A percentile compares a stretch with the other conserved stretches of the same genome.
phyloP scores from a whole-genome alignment of 169 alveolate genomes.

The Plasmodium inui region DNA sequence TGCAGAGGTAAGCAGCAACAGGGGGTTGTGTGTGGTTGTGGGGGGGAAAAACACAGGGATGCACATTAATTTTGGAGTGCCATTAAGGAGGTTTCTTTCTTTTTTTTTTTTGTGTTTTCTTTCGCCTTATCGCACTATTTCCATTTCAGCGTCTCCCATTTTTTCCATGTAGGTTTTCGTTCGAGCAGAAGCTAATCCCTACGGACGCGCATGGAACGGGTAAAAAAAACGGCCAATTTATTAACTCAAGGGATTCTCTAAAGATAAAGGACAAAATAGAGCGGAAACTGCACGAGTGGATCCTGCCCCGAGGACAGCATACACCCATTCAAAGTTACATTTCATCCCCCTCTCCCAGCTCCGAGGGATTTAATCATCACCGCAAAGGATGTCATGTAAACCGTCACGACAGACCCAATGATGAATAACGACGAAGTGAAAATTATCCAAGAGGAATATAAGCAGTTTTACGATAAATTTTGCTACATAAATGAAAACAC shows the following conservation, averaged over 20 bases:
- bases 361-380: background rate
- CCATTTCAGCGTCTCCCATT: background rate
- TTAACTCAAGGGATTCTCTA: background rate
- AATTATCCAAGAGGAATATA: slow-evolving; percentile 42
- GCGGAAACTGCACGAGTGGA: background rate
- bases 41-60: background rate
- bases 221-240: background rate
- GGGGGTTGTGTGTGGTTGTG: background rate
- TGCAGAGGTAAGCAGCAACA: background rate
- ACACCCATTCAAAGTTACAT: background rate
- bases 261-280: background rate
- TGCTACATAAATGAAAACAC: slow-evolving; percentile 24
- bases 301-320: background rate
- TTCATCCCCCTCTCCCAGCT: background rate
- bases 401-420: background rate
- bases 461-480: slow-evolving; percentile 20
- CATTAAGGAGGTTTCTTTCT: background rate
- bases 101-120: background rate
- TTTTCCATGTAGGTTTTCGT: background rate
- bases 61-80: background rate
- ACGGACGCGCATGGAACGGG: background rate
- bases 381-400: background rate
- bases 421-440: slow-evolving; percentile 38
- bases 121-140: background rate
- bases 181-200: background rate